Evolutionary conservation across 306 rosid species (phyloP), one percentile per base, ranked within the genome.

Genomic region (Rosa lucieae): DNA sequence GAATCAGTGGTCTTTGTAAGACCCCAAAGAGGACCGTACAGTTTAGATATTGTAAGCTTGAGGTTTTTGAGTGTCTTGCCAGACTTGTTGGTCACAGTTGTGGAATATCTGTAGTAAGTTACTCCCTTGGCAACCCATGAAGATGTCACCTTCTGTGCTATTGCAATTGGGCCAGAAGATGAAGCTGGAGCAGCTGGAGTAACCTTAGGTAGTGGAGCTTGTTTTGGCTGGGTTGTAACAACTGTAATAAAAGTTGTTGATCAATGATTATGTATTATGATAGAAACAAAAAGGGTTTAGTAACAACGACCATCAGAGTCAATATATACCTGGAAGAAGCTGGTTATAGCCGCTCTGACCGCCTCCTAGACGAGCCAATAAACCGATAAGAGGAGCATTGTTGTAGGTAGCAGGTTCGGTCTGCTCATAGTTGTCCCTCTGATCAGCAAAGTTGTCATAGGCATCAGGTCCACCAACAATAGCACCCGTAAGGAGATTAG

Each of bases 321-420:
- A 44, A 43, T 23, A 61, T 62, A 75, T 89, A 93, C 99, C 99
- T 88, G 98, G 97, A 70, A 93, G 94, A 75, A 95, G 99, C 88
- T 93, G 99, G 82, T 80, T 90, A 76, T 88, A 93, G 39, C 84
- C 92, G 9, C 88, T 79, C 55, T 81, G 92, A 49, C 97, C 99
- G 4, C 90, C 89, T 59, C 80, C 73, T 9, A 95, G 85, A 39
- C 99, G 85, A 42, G 99, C 98, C 75, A 95, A 87, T 75, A 91
- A 84, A 47, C 99, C 99, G 3, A 93, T 78, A 76, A 93, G 89
- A 80, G 99, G 99, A 87, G 99, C 99, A 85, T 95, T 95, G 89
- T 95, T 95, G 86, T 95, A 95, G 32, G 99, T 95, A 68, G 99
- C 99, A 67, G 99, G 99, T 72, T 95, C 99, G 5, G 99, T 95